These are phyloP conservation scores for Acanthamoeba lenticulata DNA, from an alignment of 208 protist genomes.

Conservation along the genomic window DNA sequence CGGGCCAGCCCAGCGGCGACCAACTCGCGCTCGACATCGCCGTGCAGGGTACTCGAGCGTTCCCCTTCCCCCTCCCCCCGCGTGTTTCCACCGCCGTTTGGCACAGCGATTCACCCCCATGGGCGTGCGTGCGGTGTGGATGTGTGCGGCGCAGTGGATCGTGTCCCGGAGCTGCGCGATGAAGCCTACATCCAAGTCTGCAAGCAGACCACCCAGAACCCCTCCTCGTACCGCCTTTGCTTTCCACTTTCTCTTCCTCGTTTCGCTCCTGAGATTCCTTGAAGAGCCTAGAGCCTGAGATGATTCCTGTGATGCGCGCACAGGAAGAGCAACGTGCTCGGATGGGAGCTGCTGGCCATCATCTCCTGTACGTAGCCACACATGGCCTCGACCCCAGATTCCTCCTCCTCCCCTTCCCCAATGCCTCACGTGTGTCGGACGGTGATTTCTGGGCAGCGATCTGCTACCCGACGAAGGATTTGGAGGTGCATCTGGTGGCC, in stretches of 20 bases:
- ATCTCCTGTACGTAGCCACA: neutral
- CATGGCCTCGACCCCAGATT: too few relatives aligned
- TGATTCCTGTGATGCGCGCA: too few relatives aligned
- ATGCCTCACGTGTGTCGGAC: neutral
- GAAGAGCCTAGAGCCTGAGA: too few relatives aligned
- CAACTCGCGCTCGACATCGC: too few relatives aligned
- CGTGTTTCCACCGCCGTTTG: neutral
- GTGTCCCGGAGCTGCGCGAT: neutral
- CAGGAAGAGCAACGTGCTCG: neutral
- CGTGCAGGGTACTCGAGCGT: too few relatives aligned
- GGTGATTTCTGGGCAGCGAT: neutral
- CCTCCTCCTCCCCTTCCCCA: neutral
- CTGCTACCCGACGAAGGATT: neutral
- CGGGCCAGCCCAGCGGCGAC: too few relatives aligned
- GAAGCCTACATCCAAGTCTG: conserved; percentile 21
- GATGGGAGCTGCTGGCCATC: neutral
- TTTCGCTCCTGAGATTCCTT: too few relatives aligned
- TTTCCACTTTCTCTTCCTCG: neutral
- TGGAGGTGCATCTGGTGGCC: neutral
- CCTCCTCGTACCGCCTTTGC: neutral
- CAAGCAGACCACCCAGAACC: conserved; percentile 45
- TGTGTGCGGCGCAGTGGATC: neutral
- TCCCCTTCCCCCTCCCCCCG: neutral
- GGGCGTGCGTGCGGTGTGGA: too few relatives aligned
- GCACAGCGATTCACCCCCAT: too few relatives aligned